Evolutionary conservation across 495 filamentous ascomycete genomes (phyloP).

Genomic region (Tuber umbilicatum): DNA sequence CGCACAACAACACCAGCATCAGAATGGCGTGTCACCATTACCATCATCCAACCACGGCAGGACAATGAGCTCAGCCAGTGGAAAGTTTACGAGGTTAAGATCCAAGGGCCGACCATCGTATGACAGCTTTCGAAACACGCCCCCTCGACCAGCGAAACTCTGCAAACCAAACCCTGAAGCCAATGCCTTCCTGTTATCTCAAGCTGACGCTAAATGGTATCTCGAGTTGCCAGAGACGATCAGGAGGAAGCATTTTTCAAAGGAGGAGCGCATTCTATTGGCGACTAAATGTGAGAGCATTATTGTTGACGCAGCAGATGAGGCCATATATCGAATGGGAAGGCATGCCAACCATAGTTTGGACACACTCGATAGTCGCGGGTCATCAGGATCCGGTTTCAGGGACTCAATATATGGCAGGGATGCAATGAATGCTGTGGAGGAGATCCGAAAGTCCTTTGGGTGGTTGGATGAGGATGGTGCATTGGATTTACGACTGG

Average conservation of each 20-base stretch:
- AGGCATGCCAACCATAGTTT: conserved; percentile 25
- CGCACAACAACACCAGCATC: conserved; percentile 48
- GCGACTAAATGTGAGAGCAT: conserved; percentile 52
- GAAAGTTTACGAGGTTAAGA: conserved; percentile 44
- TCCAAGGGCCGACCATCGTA: conserved; percentile 41
- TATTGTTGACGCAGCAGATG: conserved; percentile 65
- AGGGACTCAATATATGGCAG: conserved; percentile 40
- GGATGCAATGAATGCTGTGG: conserved; percentile 46
- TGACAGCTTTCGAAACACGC: conserved; percentile 46
- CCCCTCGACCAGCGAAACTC: conserved; percentile 28
- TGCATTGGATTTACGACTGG: conserved; percentile 62
- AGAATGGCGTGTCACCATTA: conserved; percentile 32
- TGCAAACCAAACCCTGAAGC: conserved; percentile 30
- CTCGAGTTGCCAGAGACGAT: conserved; percentile 64
- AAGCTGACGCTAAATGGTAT: conserved; percentile 65
- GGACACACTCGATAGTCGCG: conserved; percentile 23
- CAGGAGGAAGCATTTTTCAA: conserved; percentile 61
- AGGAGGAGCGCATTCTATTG: conserved; percentile 63
- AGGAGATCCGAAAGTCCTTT: conserved; percentile 61
- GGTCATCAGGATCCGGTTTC: conserved; percentile 37
- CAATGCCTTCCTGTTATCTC: conserved; percentile 44
- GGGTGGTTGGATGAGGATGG: conserved; percentile 76
- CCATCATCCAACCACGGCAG: conserved; percentile 44
- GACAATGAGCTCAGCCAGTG: conserved; percentile 45
- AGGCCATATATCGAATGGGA: conserved; percentile 53